Conservation (phyloP, 441 rosid species). For the Erysimum pusillum region DNA sequence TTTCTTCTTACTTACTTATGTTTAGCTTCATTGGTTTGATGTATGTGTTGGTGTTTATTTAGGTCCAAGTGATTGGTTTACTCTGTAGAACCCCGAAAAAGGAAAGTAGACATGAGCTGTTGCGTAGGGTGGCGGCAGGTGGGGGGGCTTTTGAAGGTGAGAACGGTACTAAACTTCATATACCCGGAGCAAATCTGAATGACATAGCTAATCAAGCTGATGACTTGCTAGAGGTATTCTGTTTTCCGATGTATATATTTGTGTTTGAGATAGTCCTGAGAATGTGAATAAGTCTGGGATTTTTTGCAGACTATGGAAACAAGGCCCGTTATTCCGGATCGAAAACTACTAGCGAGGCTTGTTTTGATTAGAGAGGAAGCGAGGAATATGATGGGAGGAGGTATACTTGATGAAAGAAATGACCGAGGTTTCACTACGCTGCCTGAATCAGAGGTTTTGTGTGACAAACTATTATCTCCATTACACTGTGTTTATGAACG, state of each 20-base stretch:
- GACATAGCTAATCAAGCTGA: slow-evolving; percentile 98
- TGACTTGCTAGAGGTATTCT: slow-evolving; percentile 98
- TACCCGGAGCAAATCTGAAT: slow-evolving; percentile 88
- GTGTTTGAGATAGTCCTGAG: background rate
- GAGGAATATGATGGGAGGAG: slow-evolving; percentile 96
- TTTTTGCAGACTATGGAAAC: slow-evolving; percentile 88
- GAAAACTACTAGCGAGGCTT: slow-evolving; percentile 89
- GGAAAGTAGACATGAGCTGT: slow-evolving; percentile 88
- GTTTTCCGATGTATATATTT: background rate
- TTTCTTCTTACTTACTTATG: slow-evolving; percentile 8
- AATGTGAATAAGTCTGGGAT: slow-evolving; percentile 4
- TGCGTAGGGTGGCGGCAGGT: slow-evolving; percentile 96
- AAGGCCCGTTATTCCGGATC: slow-evolving; percentile 81
- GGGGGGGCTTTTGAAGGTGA: slow-evolving; percentile 85
- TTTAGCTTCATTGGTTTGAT: slow-evolving; percentile 9
- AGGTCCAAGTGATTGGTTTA: slow-evolving; percentile 97
- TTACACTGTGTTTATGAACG: slow-evolving; percentile 14
- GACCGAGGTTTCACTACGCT: slow-evolving; percentile 92
- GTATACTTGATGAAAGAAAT: slow-evolving; percentile 95
- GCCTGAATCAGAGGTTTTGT: slow-evolving; percentile 89
- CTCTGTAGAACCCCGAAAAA: slow-evolving; percentile 93
- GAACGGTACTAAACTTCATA: slow-evolving; percentile 79
- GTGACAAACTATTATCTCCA: slow-evolving; percentile 16
- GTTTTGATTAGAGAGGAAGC: slow-evolving; percentile 98
- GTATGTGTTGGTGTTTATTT: slow-evolving; percentile 11